phyloP scores from a whole-genome alignment of 164 flowering plant genomes.

The Sextonia rubra region DNA sequence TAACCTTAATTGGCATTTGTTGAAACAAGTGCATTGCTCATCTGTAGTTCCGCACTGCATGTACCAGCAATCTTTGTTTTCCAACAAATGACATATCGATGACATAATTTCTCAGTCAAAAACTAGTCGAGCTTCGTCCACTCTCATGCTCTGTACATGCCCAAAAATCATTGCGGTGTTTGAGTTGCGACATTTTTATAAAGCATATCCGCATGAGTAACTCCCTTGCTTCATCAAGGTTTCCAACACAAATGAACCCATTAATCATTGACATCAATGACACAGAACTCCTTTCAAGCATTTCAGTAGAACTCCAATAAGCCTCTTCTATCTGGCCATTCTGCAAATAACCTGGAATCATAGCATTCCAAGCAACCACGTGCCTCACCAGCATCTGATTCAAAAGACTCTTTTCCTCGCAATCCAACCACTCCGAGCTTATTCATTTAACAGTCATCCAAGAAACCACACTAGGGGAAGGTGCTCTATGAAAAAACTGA shows the following conservation, averaged over 20 bases:
- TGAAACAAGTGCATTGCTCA: constrained; percentile 11
- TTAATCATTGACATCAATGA: constrained; percentile 17
- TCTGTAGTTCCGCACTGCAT: too few species aligned
- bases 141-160: constrained; percentile 15
- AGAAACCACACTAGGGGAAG: constrained; percentile 12
- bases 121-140: constrained; percentile 13
- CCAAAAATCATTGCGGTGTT: constrained; percentile 12
- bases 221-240: constrained; percentile 13
- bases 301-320: not conserved
- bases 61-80: constrained; percentile 15
- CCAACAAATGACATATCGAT: constrained; percentile 11
- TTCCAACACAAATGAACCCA: constrained; percentile 14
- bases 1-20: constrained; percentile 12
- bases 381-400: too few species aligned
- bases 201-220: constrained; percentile 13
- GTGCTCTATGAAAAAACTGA: not conserved
- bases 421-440: constrained; percentile 4
- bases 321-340: constrained; percentile 10
- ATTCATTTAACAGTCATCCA: constrained; percentile 20
- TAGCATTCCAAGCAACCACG: constrained; percentile 11
- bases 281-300: constrained; percentile 12
- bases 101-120: constrained; percentile 8
- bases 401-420: too few species aligned
- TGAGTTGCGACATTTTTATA: constrained; percentile 14
- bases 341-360: constrained; percentile 6